Evolutionary conservation across 2,329 filamentous ascomycete genomes (phyloP), one percentile per base, ranked within the genome.

Genomic region (Cytospora mali): DNA sequence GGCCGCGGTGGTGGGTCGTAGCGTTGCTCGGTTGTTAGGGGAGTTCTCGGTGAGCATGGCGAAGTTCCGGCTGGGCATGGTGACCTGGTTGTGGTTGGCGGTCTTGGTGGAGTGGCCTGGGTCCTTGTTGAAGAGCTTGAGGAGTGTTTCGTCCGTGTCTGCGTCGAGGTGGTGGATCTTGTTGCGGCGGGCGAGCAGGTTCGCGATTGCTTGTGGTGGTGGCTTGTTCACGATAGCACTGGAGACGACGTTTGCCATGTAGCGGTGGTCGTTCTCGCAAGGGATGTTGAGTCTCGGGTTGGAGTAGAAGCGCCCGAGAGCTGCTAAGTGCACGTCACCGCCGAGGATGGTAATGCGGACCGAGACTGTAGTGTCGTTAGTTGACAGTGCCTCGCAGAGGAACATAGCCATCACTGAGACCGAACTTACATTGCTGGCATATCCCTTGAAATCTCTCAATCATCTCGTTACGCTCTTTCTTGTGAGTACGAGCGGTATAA

Each of bases 161-260:
- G 74, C 70, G 73, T 89, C 84, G 55, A 90, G 76, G 68, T 90
- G 88, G 69, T 90, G 88, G 55, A 90, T 85, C 77, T 88, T 97
- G 80, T 98, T 98, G 64, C 95, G 85, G 72, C 89, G 88, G 63
- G 96, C 94, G 59, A 99, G 83, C 54, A 97, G 85, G 74, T 99
- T 96, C 13, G 93, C 93, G 71, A 99, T 90, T 69, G 78, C 93
- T 74, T 89, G 87, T 1, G 94, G 92, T 16, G 93, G 92, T 2
- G 95, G 95, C 69, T 94, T 94, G 74, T 99, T 97, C 68, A 96
- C 93, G 71, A 99, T 98, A 33, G 93, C 93, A 0, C 93, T 97
- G 6, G 93, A 96, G 58, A 98, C 84, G 23, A 99, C 84, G 71
- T 99, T 99, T 56, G 89, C 90, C 87, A 99, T 98, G 75, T 98